Conservation (phyloP, 73 alveolate genomes). For the Paramecium sexaurelia region DNA sequence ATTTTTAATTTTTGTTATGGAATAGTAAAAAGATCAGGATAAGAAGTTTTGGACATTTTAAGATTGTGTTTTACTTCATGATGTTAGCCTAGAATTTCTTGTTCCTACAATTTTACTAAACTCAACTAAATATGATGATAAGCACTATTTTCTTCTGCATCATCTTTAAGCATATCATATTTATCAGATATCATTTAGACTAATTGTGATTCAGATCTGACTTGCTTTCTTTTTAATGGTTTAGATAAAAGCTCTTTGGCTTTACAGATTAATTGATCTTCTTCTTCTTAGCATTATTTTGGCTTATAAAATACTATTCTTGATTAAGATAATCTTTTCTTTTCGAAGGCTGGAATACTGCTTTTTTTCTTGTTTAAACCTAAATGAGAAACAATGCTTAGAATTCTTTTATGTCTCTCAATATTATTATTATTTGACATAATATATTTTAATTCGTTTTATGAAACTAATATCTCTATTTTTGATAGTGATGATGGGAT, state of each 20-base stretch:
- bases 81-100: background rate
- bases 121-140: background rate
- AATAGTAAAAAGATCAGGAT: background rate
- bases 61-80: background rate
- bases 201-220: background rate
- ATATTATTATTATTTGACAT: background rate
- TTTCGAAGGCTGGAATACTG: background rate
- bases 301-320: background rate
- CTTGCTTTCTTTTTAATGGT: background rate
- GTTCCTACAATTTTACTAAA: background rate
- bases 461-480: background rate
- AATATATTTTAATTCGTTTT: constrained; percentile 13
- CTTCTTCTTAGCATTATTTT: background rate
- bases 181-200: background rate
- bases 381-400: constrained; percentile 19
- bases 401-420: constrained; percentile 44
- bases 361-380: constrained; percentile 11
- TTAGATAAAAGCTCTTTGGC: constrained; percentile 14
- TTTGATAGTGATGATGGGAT: background rate
- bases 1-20: background rate
- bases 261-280: background rate
- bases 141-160: background rate
- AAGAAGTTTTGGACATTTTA: background rate
- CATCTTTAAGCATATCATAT: background rate
- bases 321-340: background rate